Percentiles rank a stretch among this genome's conserved stretches.
These are phyloP conservation scores for Avena insularis DNA, from an alignment of 176 grass and related monocot species.

Conservation along the genomic window DNA sequence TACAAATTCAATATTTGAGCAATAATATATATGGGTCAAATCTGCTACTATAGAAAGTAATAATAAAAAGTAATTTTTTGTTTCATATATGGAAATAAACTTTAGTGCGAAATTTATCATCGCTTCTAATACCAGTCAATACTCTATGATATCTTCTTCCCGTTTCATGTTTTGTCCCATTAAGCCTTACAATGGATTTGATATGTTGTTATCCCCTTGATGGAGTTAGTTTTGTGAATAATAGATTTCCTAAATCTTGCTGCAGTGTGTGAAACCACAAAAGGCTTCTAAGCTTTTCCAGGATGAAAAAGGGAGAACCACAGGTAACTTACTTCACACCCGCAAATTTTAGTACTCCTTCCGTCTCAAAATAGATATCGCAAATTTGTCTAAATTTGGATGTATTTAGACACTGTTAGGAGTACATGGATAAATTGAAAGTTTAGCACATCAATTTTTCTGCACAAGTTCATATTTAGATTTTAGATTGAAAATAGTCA, in stretches of 20 bases:
- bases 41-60: neutral
- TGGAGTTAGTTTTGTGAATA: neutral
- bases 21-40: neutral
- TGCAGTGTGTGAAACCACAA: neutral
- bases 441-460: neutral
- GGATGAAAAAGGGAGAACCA: neutral
- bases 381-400: too few species aligned
- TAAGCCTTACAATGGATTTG: neutral
- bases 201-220: neutral
- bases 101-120: neutral
- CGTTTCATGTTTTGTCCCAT: neutral
- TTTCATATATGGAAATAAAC: too few species aligned
- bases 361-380: too few species aligned
- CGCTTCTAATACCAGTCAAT: neutral
- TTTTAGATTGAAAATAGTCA: neutral
- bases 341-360: too few species aligned
- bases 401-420: too few species aligned
- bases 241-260: neutral
- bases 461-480: neutral
- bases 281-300: constrained; percentile 3
- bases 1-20: neutral
- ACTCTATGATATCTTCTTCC: neutral
- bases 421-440: too few species aligned
- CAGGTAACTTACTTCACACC: constrained; percentile 20
- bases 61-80: neutral